These are phyloP conservation scores for Pachysandra terminalis DNA, from an alignment of 164 flowering plant species.

Conservation along the genomic window DNA sequence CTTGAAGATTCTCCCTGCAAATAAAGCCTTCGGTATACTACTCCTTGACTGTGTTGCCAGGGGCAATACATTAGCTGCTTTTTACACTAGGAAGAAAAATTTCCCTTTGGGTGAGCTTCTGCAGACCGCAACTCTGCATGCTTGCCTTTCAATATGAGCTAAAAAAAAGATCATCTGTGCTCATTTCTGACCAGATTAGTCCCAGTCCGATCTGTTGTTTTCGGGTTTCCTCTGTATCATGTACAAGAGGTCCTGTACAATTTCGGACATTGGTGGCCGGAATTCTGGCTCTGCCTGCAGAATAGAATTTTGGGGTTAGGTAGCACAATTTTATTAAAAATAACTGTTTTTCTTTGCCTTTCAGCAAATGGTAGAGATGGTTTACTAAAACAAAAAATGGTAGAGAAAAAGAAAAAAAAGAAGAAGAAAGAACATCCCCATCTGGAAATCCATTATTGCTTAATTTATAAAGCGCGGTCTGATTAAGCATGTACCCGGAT, in stretches of 20 bases:
- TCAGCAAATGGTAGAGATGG: too few relatives aligned
- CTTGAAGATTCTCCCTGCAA: background rate
- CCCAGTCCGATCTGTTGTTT: slow-evolving; percentile 28
- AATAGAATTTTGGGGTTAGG: slow-evolving; percentile 1
- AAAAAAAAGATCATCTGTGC: background rate
- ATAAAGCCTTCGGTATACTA: background rate
- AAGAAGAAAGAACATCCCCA: background rate
- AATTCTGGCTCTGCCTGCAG: slow-evolving; percentile 83
- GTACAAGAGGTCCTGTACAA: slow-evolving; percentile 68
- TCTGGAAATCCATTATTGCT: too few relatives aligned
- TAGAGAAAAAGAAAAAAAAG: too few relatives aligned
- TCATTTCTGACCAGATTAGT: slow-evolving; percentile 13
- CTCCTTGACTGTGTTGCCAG: background rate
- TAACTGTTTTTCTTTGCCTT: background rate
- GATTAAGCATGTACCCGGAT: too few relatives aligned
- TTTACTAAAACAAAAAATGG: too few relatives aligned
- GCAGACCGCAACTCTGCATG: too few relatives aligned
- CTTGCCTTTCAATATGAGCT: too few relatives aligned
- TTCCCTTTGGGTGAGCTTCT: background rate
- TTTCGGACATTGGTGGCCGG: slow-evolving; percentile 94
- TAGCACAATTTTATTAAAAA: background rate
- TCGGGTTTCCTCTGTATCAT: slow-evolving; percentile 61
- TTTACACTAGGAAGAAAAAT: background rate
- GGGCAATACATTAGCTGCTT: background rate
- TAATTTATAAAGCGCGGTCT: too few relatives aligned